These are phyloP conservation scores for Ceratocystis cubensis DNA, from an alignment of 2,329 filamentous ascomycete genomes.

Conservation along the genomic window DNA sequence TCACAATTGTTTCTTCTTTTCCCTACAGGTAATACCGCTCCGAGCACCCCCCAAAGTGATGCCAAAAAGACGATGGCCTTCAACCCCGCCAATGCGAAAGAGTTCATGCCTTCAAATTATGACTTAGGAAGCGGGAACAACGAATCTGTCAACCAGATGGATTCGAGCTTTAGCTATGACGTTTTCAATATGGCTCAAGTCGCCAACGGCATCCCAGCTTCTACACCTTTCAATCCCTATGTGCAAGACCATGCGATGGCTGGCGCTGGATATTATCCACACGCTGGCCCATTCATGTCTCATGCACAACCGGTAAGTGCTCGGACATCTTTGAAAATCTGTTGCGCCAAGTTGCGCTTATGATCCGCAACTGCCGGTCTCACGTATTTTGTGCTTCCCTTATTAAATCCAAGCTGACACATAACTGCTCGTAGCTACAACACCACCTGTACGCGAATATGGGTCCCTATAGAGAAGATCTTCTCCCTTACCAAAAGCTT, in stretches of 20 bases:
- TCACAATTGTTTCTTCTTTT: neutral
- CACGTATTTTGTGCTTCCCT: neutral
- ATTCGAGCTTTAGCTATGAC: conserved; percentile 36
- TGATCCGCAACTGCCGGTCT: no score
- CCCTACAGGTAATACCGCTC: conserved; percentile 16
- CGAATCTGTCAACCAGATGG: conserved; percentile 17
- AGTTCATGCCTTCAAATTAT: conserved; percentile 40
- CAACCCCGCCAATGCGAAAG: conserved; percentile 45
- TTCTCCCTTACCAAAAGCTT: conserved; percentile 72
- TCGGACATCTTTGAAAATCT: neutral
- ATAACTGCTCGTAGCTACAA: conserved; percentile 44
- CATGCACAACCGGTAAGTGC: conserved; percentile 47
- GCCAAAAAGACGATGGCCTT: conserved; percentile 31
- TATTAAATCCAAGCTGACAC: neutral
- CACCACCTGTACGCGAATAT: conserved; percentile 89
- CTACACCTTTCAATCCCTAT: conserved; percentile 59
- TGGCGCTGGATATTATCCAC: conserved; percentile 53
- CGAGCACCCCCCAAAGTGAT: conserved; percentile 22
- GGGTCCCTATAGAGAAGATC: conserved; percentile 67
- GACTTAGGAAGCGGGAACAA: conserved; percentile 13
- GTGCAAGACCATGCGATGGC: conserved; percentile 55
- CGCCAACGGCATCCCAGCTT: conserved; percentile 36
- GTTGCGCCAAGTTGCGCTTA: neutral
- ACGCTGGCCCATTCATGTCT: conserved; percentile 40
- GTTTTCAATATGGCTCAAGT: conserved; percentile 51